Percentiles rank a stretch among this genome's conserved stretches.
These are phyloP conservation scores for Nothophytophthora sp. DNA, from an alignment of 352 stramenopile genomes.

Conservation along the genomic window DNA sequence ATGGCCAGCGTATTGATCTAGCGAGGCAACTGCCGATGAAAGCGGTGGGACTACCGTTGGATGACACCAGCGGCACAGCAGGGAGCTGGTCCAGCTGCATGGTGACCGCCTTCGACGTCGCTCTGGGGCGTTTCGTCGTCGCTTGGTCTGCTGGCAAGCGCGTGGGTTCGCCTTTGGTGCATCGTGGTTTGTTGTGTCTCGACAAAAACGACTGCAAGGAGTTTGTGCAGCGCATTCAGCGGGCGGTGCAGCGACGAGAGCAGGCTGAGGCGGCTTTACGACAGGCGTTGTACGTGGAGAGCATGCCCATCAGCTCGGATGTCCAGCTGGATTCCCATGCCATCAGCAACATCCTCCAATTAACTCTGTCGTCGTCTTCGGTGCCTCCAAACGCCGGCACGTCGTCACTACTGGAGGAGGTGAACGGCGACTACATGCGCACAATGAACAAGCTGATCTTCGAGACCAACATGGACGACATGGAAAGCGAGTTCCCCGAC, in stretches of 20 bases:
- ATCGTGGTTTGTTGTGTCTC: slow-evolving; percentile 61
- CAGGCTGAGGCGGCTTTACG: slow-evolving; percentile 69
- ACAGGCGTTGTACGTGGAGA: slow-evolving; percentile 69
- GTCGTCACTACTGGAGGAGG: slow-evolving; percentile 82
- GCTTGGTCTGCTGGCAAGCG: slow-evolving; percentile 78
- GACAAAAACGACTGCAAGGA: slow-evolving; percentile 49
- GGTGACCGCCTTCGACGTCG: slow-evolving; percentile 64
- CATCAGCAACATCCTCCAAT: slow-evolving; percentile 75
- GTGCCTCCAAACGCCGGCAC: slow-evolving; percentile 56
- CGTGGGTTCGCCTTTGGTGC: slow-evolving; percentile 65
- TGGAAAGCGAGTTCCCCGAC: slow-evolving; percentile 57
- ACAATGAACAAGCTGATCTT: slow-evolving; percentile 95
- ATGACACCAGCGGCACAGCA: slow-evolving; percentile 48
- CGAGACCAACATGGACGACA: slow-evolving; percentile 66
- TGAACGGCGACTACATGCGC: slow-evolving; percentile 91
- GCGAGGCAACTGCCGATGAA: slow-evolving; percentile 45
- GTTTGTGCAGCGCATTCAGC: slow-evolving; percentile 48
- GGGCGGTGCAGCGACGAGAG: slow-evolving; percentile 41
- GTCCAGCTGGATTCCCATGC: slow-evolving; percentile 64
- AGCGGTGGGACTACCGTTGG: slow-evolving; percentile 61
- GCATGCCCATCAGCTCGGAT: slow-evolving; percentile 72
- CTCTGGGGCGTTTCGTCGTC: slow-evolving; percentile 55
- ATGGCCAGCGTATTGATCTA: slow-evolving; percentile 15
- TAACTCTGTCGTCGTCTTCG: slow-evolving; percentile 59
- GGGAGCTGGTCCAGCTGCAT: slow-evolving; percentile 81